Conservation (phyloP, 176 grass and related monocot genomes). For the Carex littledalei region DNA sequence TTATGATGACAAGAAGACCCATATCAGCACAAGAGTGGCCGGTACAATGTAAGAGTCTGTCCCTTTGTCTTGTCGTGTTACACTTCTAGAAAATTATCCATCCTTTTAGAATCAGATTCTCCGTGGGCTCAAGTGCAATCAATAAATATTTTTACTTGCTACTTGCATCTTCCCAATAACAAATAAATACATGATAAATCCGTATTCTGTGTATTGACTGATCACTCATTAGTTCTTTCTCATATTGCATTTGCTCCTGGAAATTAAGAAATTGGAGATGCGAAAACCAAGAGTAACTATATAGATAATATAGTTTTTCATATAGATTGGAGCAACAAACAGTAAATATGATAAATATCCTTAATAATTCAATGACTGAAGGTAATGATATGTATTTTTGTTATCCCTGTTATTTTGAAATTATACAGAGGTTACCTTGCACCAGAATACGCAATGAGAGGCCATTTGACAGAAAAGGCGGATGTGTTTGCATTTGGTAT, state of each 20-base stretch:
- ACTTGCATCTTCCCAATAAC: background rate
- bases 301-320: background rate
- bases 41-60: slow-evolving; percentile 70
- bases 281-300: background rate
- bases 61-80: background rate
- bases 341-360: background rate
- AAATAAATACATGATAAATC: background rate
- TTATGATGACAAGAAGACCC: slow-evolving; percentile 76
- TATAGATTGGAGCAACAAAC: background rate
- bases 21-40: slow-evolving; percentile 82
- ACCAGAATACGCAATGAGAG: slow-evolving; percentile 84
- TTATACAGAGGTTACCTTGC: slow-evolving; percentile 71
- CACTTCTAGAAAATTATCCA: background rate
- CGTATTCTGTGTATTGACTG: background rate
- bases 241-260: background rate
- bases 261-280: background rate
- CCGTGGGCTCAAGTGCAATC: background rate
- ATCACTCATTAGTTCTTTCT: background rate
- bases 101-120: background rate
- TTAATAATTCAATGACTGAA: background rate
- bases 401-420: background rate
- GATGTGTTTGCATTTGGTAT: slow-evolving; percentile 74
- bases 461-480: slow-evolving; percentile 73
- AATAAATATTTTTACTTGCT: background rate
- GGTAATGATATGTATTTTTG: background rate